Evolutionary conservation across 2,329 filamentous ascomycete genomes (phyloP).

Genomic region (Claviceps sp.): DNA sequence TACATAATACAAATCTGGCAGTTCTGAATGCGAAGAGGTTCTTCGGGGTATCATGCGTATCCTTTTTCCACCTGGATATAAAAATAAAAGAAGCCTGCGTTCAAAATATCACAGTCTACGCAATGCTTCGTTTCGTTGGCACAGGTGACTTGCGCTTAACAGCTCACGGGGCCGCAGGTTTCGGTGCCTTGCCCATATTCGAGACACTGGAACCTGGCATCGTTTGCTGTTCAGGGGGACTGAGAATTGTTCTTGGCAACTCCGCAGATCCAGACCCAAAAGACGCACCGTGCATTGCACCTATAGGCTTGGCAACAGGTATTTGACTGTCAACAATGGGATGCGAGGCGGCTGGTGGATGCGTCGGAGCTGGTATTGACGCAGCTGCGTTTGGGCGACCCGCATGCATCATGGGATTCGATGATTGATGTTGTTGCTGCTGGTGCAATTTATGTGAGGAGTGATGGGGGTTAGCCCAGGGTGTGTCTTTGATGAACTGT

Average conservation of each 20-base stretch:
- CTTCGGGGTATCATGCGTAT: conserved; percentile 26
- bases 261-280: conserved; percentile 27
- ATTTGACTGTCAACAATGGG: conserved; percentile 11
- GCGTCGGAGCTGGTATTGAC: background rate
- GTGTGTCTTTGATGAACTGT: conserved; percentile 77
- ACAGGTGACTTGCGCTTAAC: conserved; percentile 1
- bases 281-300: conserved; percentile 14
- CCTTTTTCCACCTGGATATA: conserved; percentile 4
- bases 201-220: conserved; percentile 21
- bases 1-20: background rate
- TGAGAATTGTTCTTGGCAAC: conserved; percentile 24
- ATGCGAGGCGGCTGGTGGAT: conserved; percentile 12
- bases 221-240: conserved; percentile 18
- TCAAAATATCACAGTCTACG: background rate
- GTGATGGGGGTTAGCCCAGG: conserved; percentile 85
- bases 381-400: conserved; percentile 6
- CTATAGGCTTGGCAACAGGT: conserved; percentile 15
- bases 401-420: conserved; percentile 8
- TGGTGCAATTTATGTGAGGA: conserved; percentile 44
- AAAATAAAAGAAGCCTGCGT: background rate
- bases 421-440: conserved; percentile 17
- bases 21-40: conserved; percentile 11
- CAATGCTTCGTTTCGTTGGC: background rate
- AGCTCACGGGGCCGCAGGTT: conserved; percentile 20
- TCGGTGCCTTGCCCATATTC: conserved; percentile 19